Percentiles rank a stretch among this genome's conserved stretches.
phyloP scores from a whole-genome alignment of 331 rosid genomes.

The Malus hybrid region DNA sequence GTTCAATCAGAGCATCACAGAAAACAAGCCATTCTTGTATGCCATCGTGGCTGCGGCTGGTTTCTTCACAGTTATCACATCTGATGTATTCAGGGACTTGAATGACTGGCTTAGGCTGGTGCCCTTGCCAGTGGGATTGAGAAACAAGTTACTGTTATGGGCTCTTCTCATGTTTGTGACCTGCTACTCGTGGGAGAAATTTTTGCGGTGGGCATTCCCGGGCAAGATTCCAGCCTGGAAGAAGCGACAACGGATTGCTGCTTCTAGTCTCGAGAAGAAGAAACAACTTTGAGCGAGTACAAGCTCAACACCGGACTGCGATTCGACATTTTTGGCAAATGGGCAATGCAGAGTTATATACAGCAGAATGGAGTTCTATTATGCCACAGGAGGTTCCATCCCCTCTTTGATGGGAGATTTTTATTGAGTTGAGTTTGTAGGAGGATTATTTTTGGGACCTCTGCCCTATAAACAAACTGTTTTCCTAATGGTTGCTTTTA shows the following conservation, averaged over 20 bases:
- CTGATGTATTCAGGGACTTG: conserved; percentile 75
- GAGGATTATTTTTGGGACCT: background rate
- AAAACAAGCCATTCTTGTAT: conserved; percentile 75
- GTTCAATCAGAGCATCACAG: conserved; percentile 90
- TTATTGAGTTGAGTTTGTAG: background rate
- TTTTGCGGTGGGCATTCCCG: conserved; percentile 84
- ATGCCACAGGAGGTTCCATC: background rate
- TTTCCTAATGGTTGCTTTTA: background rate
- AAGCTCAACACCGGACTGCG: background rate
- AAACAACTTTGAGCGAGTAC: conserved; percentile 41
- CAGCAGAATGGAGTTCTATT: background rate
- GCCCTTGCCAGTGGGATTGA: conserved; percentile 78
- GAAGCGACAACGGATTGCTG: conserved; percentile 67
- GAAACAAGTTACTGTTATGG: conserved; percentile 73
- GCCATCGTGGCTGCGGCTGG: conserved; percentile 68
- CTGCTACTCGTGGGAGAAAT: conserved; percentile 91
- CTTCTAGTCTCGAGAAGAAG: conserved; percentile 62
- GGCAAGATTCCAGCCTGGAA: conserved; percentile 90
- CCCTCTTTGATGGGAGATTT: background rate
- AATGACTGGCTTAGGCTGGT: conserved; percentile 88
- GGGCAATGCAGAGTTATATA: background rate
- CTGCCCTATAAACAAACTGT: background rate
- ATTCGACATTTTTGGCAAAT: background rate
- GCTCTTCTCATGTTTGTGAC: conserved; percentile 69
- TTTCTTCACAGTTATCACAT: conserved; percentile 78